Conservation (phyloP, 306 rosid species). For the Vigna trinervia region DNA sequence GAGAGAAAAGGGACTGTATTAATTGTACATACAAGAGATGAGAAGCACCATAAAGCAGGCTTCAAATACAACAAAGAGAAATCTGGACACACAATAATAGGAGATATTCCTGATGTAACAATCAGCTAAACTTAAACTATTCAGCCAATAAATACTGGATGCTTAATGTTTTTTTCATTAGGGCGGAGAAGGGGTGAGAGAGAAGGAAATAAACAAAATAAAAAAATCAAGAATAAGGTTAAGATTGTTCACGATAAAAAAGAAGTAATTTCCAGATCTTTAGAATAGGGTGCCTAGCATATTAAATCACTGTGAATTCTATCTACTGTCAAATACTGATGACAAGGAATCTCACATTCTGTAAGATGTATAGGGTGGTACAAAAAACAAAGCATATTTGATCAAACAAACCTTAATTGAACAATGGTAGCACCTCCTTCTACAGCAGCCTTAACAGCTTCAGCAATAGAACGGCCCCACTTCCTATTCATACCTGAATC, state of each 20-base stretch:
- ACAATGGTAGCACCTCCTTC: slow-evolving; percentile 94
- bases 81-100: slow-evolving; percentile 6
- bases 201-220: background rate
- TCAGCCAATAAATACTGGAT: slow-evolving; percentile 14
- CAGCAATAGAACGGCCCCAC: slow-evolving; percentile 90
- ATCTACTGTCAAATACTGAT: background rate
- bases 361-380: slow-evolving; percentile 9
- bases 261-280: slow-evolving; percentile 28
- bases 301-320: slow-evolving; percentile 11
- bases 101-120: slow-evolving; percentile 1
- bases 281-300: slow-evolving; percentile 13
- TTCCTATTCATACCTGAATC: slow-evolving; percentile 82
- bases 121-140: background rate
- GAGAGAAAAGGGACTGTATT: background rate
- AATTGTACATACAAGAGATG: background rate
- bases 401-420: slow-evolving; percentile 78
- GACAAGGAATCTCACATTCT: slow-evolving; percentile 20
- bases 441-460: slow-evolving; percentile 87
- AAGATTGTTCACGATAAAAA: background rate
- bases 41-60: background rate
- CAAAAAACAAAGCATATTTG: slow-evolving; percentile 25
- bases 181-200: background rate
- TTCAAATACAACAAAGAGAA: background rate
- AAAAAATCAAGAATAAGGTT: slow-evolving; percentile 1
- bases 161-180: background rate